Percentiles rank a stretch among this genome's conserved stretches.
phyloP scores from a whole-genome alignment of 1,139 yeast genomes.

The Taiozyma onychis region DNA sequence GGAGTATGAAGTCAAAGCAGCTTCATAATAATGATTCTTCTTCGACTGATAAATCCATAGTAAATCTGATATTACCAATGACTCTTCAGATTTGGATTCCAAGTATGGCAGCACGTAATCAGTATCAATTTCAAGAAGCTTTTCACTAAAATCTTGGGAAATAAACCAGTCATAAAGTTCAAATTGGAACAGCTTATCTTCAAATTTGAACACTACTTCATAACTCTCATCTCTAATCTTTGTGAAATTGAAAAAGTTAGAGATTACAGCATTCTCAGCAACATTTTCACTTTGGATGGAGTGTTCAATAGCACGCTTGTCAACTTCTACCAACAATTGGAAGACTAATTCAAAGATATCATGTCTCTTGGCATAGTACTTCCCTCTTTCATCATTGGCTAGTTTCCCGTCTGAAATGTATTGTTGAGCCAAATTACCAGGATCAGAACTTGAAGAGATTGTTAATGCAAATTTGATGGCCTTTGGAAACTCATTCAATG shows the following conservation, averaged over 20 bases:
- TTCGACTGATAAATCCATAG: slow-evolving; percentile 89
- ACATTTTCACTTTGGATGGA: slow-evolving; percentile 8
- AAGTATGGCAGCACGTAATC: slow-evolving; percentile 76
- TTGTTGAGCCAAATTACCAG: slow-evolving; percentile 49
- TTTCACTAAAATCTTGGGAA: slow-evolving; percentile 67
- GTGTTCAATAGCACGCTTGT: slow-evolving; percentile 50
- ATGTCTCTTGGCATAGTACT: slow-evolving; percentile 41
- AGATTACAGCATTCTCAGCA: background rate
- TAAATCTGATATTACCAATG: slow-evolving; percentile 70
- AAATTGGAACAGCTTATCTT: slow-evolving; percentile 82
- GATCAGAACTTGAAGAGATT: slow-evolving; percentile 66
- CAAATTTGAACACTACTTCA: slow-evolving; percentile 63
- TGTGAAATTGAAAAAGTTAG: slow-evolving; percentile 32
- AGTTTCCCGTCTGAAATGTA: slow-evolving; percentile 47
- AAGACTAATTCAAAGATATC: slow-evolving; percentile 71
- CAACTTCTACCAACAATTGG: slow-evolving; percentile 66
- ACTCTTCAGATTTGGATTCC: slow-evolving; percentile 62
- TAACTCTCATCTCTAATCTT: slow-evolving; percentile 70
- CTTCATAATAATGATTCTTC: slow-evolving; percentile 70
- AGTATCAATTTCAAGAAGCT: slow-evolving; percentile 74
- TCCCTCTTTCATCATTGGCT: slow-evolving; percentile 41
- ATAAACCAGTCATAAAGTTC: slow-evolving; percentile 93
- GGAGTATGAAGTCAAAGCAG: slow-evolving; percentile 75
- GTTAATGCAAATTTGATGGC: slow-evolving; percentile 80
- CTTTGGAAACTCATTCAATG: slow-evolving; percentile 74